Percentiles rank a stretch among this genome's conserved stretches.
These are phyloP conservation scores for Andrographis paniculata DNA, from an alignment of 305 asterid genomes.

Conservation along the genomic window DNA sequence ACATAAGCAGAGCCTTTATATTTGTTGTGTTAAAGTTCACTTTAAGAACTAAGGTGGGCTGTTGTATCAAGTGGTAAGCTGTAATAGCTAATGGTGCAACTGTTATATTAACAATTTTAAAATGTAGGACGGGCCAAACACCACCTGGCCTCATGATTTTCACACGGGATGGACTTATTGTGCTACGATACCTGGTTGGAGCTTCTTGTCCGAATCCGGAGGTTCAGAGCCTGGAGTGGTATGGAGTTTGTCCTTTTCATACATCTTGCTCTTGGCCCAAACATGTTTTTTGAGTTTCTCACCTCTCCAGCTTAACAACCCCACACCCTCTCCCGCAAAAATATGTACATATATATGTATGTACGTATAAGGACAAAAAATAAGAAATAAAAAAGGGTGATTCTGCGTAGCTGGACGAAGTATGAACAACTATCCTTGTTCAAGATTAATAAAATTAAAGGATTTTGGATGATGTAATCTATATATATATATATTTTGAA, in stretches of 20 bases:
- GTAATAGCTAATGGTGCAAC: too few relatives aligned
- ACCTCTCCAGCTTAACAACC: too few relatives aligned
- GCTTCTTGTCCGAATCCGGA: slow-evolving; percentile 35
- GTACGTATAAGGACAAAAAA: too few relatives aligned
- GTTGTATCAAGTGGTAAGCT: too few relatives aligned
- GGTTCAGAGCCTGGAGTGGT: slow-evolving; percentile 61
- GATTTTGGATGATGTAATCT: background rate
- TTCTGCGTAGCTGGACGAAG: slow-evolving; percentile 10
- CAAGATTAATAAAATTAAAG: background rate
- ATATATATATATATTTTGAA: too few relatives aligned
- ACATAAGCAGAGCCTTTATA: too few relatives aligned
- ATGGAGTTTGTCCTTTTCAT: slow-evolving; percentile 15
- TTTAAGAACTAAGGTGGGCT: too few relatives aligned
- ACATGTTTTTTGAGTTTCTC: background rate
- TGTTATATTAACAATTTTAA: too few relatives aligned
- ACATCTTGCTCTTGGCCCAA: background rate
- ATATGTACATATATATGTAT: too few relatives aligned
- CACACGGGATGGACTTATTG: slow-evolving; percentile 76
- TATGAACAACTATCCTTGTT: background rate
- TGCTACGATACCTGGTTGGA: slow-evolving; percentile 67
- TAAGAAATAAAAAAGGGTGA: background rate
- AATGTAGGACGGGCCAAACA: slow-evolving; percentile 50
- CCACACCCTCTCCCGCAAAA: too few relatives aligned
- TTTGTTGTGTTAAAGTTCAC: too few relatives aligned
- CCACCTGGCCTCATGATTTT: slow-evolving; percentile 63